Percentiles rank a stretch among this genome's conserved stretches.
Evolutionary conservation across 1,139 yeast genomes (phyloP).

Genomic region (Hansenula anomala): DNA sequence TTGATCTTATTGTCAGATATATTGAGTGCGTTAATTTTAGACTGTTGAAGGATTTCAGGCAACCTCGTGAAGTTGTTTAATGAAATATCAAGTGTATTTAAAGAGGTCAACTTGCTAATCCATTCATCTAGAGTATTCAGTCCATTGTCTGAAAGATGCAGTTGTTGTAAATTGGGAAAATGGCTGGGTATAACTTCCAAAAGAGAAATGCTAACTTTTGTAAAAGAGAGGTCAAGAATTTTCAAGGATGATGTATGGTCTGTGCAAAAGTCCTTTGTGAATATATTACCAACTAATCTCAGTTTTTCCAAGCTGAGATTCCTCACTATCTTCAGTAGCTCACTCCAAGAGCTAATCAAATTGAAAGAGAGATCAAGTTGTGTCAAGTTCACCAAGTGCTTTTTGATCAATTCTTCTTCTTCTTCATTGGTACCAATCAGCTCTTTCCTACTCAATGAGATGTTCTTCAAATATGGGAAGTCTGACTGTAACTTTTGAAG

Average conservation of each 20-base stretch:
- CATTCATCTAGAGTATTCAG: not conserved
- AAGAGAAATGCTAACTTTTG: slow-evolving; percentile 11
- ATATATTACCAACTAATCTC: slow-evolving; percentile 61
- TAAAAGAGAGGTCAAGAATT: slow-evolving; percentile 30
- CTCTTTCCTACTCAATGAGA: slow-evolving; percentile 43
- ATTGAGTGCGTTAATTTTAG: slow-evolving; percentile 10
- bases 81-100: slow-evolving; percentile 39
- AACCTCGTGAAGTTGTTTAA: slow-evolving; percentile 31
- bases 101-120: slow-evolving; percentile 1
- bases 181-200: slow-evolving; percentile 28
- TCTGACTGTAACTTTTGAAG: slow-evolving; percentile 43
- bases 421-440: slow-evolving; percentile 22
- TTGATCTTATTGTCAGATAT: slow-evolving; percentile 22
- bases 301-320: slow-evolving; percentile 36
- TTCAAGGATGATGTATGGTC: slow-evolving; percentile 2
- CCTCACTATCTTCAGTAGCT: slow-evolving; percentile 34
- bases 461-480: slow-evolving; percentile 37
- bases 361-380: slow-evolving; percentile 62
- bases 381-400: slow-evolving; percentile 22
- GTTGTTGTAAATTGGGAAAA: slow-evolving; percentile 40
- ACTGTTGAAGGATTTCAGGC: slow-evolving; percentile 6
- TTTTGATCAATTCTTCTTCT: not conserved
- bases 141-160: slow-evolving; percentile 47
- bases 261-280: slow-evolving; percentile 21
- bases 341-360: slow-evolving; percentile 39